Evolutionary conservation across 495 filamentous ascomycete genomes (phyloP), one percentile per base, ranked within the genome.

Genomic region (Sphaerosporella brunnea): DNA sequence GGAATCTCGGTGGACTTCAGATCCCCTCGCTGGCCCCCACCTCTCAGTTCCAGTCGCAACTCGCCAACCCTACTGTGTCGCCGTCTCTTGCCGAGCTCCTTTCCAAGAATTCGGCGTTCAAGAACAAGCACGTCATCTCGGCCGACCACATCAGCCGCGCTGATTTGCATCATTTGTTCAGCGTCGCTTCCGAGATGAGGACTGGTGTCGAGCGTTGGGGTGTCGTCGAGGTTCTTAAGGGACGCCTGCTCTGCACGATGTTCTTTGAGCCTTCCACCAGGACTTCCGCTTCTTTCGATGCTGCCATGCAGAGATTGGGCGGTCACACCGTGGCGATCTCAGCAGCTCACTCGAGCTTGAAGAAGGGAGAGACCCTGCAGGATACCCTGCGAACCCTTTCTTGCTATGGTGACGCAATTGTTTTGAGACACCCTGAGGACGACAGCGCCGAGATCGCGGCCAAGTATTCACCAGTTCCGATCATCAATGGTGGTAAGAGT

Each of bases 191-290:
- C 59, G 90, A 96, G 64, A 94, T 96, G 84, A 79, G 85, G 15
- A 72, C 93, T 15, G 87, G 83, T 41, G 90, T 93, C 19, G 78
- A 93, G 63, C 77, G 86, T 28, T 77, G 93, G 54, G 90, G 90
- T 46, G 77, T 88, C 23, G 73, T 97, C 51, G 79, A 87, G 51
- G 70, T 93, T 42, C 74, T 97, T 45, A 84, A 80, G 56, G 85
- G 86, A 25, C 77, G 80, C 35, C 68, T 96, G 21, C 73, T 97
- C 21, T 80, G 77, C 68, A 87, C 82, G 1, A 76, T 96, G 67
- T 97, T 97, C 75, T 97, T 82, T 66, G 90, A 97, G 69, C 88
- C 90, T 2, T 95, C 87, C 0, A 97, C 90, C 4, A 75, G 90
- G 25, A 97, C 90, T 9, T 96, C 88, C 13, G 78, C 84, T 37